Conservation (phyloP, 2,329 filamentous ascomycete species). For the Tolypocladium paradoxum region DNA sequence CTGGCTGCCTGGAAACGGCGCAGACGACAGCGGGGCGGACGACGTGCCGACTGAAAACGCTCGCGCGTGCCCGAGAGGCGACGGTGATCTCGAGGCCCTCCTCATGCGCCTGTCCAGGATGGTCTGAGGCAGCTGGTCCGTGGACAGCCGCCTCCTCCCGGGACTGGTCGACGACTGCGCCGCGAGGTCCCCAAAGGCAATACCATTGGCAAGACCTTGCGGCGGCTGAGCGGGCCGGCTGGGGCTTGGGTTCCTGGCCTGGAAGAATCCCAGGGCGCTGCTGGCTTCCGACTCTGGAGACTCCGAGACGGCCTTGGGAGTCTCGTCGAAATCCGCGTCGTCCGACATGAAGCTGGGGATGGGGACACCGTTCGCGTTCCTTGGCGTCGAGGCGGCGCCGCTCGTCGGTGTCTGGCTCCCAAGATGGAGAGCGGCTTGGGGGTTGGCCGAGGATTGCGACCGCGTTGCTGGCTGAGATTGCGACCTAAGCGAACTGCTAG, state of each 20-base stretch:
- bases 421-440: slow-evolving; percentile 12
- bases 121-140: slow-evolving; percentile 42
- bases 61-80: slow-evolving; percentile 40
- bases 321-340: slow-evolving; percentile 38
- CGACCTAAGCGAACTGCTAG: slow-evolving; percentile 48
- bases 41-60: slow-evolving; percentile 30
- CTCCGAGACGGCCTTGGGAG: slow-evolving; percentile 27
- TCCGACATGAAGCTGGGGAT: slow-evolving; percentile 48
- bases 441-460: slow-evolving; percentile 20
- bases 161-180: slow-evolving; percentile 20
- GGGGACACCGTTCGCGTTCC: slow-evolving; percentile 36
- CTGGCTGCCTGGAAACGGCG: slow-evolving; percentile 24
- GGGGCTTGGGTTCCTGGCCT: slow-evolving; percentile 16
- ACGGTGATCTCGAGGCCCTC: slow-evolving; percentile 44
- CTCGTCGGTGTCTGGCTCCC: slow-evolving; percentile 25
- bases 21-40: slow-evolving; percentile 25
- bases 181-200: slow-evolving; percentile 38
- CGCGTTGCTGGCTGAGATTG: slow-evolving; percentile 56
- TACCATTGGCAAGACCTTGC: slow-evolving; percentile 22
- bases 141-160: slow-evolving; percentile 36
- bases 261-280: slow-evolving; percentile 15
- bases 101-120: slow-evolving; percentile 42
- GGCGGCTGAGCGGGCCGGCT: slow-evolving; percentile 8
- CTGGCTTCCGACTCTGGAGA: slow-evolving; percentile 39
- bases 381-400: slow-evolving; percentile 21